Evolutionary conservation across 768 basidiomycete genomes (phyloP), one percentile per base, ranked within the genome.

Genomic region (Lactarius psammicola): DNA sequence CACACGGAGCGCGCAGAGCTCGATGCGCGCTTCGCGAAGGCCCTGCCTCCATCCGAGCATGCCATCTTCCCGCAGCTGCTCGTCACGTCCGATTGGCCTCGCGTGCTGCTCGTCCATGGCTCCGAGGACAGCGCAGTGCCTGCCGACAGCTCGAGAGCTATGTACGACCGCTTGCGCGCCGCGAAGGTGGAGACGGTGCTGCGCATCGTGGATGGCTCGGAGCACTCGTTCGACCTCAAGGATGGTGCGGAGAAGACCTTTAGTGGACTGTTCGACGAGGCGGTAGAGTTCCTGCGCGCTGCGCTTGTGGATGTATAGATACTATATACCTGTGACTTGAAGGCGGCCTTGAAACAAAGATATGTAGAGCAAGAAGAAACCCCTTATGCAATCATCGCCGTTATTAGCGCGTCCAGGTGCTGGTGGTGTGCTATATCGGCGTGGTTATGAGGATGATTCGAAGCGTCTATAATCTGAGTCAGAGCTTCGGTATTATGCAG

Each of bases 151-250:
- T 83, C 84, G 6, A 71, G 71, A 34, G 71, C 74, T 44, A 60
- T 85, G 49, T 66, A 74, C 15, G 58, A 63, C 0, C 69, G 79
- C 59, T 74, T 86, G 34, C 61, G 71, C 44, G 60, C 73, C 2
- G 77, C 75, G 2, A 78, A 79, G 2, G 80, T 82, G 1, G 62
- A 69, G 1, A 77, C 76, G 3, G 70, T 74, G 46, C 64, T 84
- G 4, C 67, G 75, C 23, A 74, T 79, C 18, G 71, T 82, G 20
- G 76, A 79, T 5, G 82, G 77, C 10, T 72, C 75, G 65, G 83
- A 85, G 59, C 86, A 87, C 69, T 80, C 81, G 0, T 87, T 86
- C 66, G 86, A 87, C 71, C 84, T 82, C 68, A 78, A 73, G 34
- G 72, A 76, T 18, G 72, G 72, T 26, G 82, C 81, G 6, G 84